Percentiles rank a stretch among this genome's conserved stretches.
Conservation (phyloP, 805 yeast genomes). For the Komagataella ulmi region DNA sequence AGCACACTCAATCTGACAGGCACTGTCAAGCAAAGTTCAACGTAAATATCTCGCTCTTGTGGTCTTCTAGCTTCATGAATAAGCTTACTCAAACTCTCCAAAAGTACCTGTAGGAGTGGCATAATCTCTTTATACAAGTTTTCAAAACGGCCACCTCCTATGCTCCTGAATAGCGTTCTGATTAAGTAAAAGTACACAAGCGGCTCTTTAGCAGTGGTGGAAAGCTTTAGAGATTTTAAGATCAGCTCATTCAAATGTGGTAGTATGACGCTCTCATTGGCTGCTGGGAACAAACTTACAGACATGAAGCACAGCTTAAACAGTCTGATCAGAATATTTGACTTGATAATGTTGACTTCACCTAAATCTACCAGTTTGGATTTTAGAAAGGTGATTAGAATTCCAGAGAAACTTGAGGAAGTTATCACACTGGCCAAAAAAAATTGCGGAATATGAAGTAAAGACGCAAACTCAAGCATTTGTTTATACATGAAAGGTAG, state of each 20-base stretch:
- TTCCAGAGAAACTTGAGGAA: constrained; percentile 81
- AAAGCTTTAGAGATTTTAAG: constrained; percentile 59
- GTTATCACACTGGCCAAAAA: constrained; percentile 91
- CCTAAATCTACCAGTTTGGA: constrained; percentile 69
- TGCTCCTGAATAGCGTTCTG: constrained; percentile 81
- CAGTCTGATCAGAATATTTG: constrained; percentile 71
- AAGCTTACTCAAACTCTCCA: constrained; percentile 77
- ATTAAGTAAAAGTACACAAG: constrained; percentile 79
- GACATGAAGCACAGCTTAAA: constrained; percentile 94
- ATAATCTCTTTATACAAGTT: constrained; percentile 82
- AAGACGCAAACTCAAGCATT: constrained; percentile 71
- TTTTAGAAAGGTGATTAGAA: constrained; percentile 64
- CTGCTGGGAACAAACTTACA: constrained; percentile 77
- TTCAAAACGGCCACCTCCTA: constrained; percentile 96
- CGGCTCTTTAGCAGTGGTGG: constrained; percentile 86
- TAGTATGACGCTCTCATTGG: constrained; percentile 76
- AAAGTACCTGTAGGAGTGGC: constrained; percentile 76
- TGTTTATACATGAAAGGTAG: constrained; percentile 65
- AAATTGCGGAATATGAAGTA: constrained; percentile 86
- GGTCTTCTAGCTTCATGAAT: constrained; percentile 75
- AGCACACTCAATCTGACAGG: constrained; percentile 90
- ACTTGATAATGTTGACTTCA: constrained; percentile 58
- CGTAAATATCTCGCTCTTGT: constrained; percentile 87
- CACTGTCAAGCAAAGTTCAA: constrained; percentile 87
- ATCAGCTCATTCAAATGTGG: constrained; percentile 84